These are phyloP conservation scores for Chlorella sp. DNA, from an alignment of 139 green algal genomes.

Conservation along the genomic window DNA sequence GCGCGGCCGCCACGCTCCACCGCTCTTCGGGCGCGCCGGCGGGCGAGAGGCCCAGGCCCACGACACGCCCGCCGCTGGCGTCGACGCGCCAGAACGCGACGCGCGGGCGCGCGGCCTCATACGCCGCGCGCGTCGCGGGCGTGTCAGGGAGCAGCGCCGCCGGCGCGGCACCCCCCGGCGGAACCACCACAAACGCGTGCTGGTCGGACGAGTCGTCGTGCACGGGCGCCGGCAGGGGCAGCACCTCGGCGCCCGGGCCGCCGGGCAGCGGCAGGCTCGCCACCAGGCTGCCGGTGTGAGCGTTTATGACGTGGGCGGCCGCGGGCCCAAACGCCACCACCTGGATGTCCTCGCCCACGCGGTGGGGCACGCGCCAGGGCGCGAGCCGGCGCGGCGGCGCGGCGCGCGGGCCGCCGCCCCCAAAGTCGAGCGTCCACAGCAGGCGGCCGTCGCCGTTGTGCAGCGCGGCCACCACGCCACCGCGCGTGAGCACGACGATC, in stretches of 20 bases:
- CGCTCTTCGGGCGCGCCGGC: conserved; percentile 20
- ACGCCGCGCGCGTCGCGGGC: neutral
- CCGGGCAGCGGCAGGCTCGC: conserved; percentile 1
- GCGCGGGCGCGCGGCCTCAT: conserved; percentile 2
- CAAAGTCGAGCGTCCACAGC: conserved; percentile 67
- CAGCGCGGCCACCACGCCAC: conserved; percentile 76
- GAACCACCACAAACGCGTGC: conserved; percentile 43
- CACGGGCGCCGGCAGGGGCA: conserved; percentile 45
- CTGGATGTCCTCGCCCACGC: conserved; percentile 54
- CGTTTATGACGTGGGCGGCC: conserved; percentile 49
- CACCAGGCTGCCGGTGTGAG: conserved; percentile 49
- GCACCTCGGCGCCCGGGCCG: conserved; percentile 38
- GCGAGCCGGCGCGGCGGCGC: conserved; percentile 29
- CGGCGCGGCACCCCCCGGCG: neutral
- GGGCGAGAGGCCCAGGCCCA: conserved; percentile 24
- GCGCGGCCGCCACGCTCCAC: conserved; percentile 23
- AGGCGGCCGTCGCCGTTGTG: conserved; percentile 89
- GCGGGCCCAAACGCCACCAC: conserved; percentile 44
- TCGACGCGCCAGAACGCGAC: conserved; percentile 42
- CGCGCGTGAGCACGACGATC: conserved; percentile 23
- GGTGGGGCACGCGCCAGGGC: conserved; percentile 65
- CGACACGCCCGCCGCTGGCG: conserved; percentile 15
- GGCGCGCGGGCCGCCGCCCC: neutral
- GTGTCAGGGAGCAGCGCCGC: conserved; percentile 57
- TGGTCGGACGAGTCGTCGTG: conserved; percentile 55